phyloP scores from a whole-genome alignment of 306 rosid species.

The Macrotyloma uniflorum region DNA sequence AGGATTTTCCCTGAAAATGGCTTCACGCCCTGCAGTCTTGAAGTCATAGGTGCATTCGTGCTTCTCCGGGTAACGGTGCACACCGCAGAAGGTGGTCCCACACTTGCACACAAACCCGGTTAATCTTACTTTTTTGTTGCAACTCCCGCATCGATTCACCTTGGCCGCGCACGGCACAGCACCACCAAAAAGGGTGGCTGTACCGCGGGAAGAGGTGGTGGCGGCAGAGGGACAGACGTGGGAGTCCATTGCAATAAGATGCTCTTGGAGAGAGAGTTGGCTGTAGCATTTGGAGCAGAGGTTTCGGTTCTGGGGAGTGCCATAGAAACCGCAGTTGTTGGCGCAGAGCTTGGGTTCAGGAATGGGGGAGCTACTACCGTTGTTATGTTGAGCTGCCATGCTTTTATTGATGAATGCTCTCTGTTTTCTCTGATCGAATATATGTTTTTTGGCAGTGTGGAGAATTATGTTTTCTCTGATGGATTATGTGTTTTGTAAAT shows the following conservation, averaged over 20 bases:
- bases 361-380: slow-evolving; percentile 51
- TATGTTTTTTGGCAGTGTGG: background rate
- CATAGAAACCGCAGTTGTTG: slow-evolving; percentile 75
- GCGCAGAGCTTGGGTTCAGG: slow-evolving; percentile 64
- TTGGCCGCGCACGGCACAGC: background rate
- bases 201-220: background rate
- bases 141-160: slow-evolving; percentile 51
- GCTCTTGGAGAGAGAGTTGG: slow-evolving; percentile 34
- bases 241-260: slow-evolving; percentile 40
- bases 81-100: slow-evolving; percentile 56
- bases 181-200: background rate
- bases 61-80: slow-evolving; percentile 64
- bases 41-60: slow-evolving; percentile 58
- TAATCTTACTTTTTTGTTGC: slow-evolving; percentile 58
- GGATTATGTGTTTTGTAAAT: too few species aligned
- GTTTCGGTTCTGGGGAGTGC: slow-evolving; percentile 51
- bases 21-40: slow-evolving; percentile 49
- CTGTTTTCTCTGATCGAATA: background rate
- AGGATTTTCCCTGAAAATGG: slow-evolving; percentile 58
- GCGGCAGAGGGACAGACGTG: background rate
- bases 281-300: slow-evolving; percentile 68
- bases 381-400: slow-evolving; percentile 63
- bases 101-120: slow-evolving; percentile 68
- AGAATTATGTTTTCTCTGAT: too few species aligned
- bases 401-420: too few species aligned